A percentile compares a stretch with the other conserved stretches of the same genome.
phyloP scores from a whole-genome alignment of 208 protist species.

The Wallacemonas sp. region DNA sequence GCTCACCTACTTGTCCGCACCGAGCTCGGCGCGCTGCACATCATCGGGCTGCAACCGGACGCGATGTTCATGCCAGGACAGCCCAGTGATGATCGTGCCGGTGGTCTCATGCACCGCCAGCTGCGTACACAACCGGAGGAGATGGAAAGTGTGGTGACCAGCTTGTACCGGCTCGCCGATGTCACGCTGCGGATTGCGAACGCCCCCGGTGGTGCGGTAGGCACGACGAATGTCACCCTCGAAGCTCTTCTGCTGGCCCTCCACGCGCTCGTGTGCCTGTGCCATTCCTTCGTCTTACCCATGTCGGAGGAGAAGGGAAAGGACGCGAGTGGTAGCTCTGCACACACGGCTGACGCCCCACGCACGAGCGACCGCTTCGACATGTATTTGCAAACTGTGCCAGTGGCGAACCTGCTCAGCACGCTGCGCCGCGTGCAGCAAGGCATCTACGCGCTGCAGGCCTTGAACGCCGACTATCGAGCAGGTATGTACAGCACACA shows the following conservation, averaged over 20 bases:
- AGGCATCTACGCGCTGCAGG: constrained; percentile 47
- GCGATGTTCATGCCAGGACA: background rate
- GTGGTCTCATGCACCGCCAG: background rate
- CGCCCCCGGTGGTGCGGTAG: background rate
- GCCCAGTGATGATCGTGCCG: background rate
- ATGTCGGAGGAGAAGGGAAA: background rate
- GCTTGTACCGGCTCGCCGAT: background rate
- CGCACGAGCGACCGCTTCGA: constrained; percentile 15
- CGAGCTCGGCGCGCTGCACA: constrained; percentile 38
- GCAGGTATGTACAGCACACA: constrained; percentile 31
- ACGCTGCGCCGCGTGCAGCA: constrained; percentile 43
- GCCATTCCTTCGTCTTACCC: constrained; percentile 73
- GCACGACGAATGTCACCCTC: constrained; percentile 14
- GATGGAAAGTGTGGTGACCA: constrained; percentile 1
- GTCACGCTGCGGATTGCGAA: background rate
- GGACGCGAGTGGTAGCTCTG: background rate
- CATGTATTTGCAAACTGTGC: constrained; percentile 34
- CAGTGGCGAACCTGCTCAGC: constrained; percentile 33
- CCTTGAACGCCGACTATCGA: constrained; percentile 62
- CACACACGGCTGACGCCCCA: background rate
- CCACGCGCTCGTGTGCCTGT: constrained; percentile 63
- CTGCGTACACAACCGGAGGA: constrained; percentile 3
- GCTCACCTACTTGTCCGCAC: constrained; percentile 49
- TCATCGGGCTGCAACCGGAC: background rate
- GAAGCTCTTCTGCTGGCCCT: constrained; percentile 57